Evolutionary conservation across 1,284 basidiomycete genomes (phyloP), one percentile per base, ranked within the genome.

Genomic region (Cryptococcus deneoformans): DNA sequence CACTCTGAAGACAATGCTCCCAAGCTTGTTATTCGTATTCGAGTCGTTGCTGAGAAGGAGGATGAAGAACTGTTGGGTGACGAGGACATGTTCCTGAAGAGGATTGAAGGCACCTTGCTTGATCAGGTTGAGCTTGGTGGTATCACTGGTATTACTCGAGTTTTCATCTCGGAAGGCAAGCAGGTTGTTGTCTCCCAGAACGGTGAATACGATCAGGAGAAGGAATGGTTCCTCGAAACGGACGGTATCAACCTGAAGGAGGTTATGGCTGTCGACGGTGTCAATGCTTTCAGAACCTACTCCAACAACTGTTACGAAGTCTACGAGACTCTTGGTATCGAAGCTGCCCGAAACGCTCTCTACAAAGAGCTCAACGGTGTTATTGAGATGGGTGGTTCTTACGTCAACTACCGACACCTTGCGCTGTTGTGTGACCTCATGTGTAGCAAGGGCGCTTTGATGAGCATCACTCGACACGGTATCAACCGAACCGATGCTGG

Each of bases 381-480:
- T 73, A 96, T 99, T 79, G 93, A 97, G 79, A 97, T 97, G 80
- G 96, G 97, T 75, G 96, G 95, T 83, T 98, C 95, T 16, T 97
- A 98, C 73, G 95, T 99, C 81, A 99, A 99, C 79, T 99, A 97
- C 79, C 88, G 96, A 54, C 96, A 99, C 77, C 82, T 99, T 56
- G 90, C 93, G 1, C 81, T 99, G 16, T 85, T 99, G 29, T 95
- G 92, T 77, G 96, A 99, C 76, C 83, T 99, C n/a, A n/a, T 52
- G 96, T 99, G 95, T 11, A 92, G 95, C 70, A 90, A 92, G 57
- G 96, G 96, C 43, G 80, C 85, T 8, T 83, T 99, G 61, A 99
- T 99, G 95, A 92, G 95, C 10, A 99, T 99, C 79, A 99, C 96
- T 50, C 92, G 96, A 51, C 96, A 99, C 73, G 96, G 96, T 78